A percentile compares a stretch with the other conserved stretches of the same genome.
These are phyloP conservation scores for Annulohypoxylon nitens DNA, from an alignment of 495 filamentous ascomycete species.

Conservation along the genomic window DNA sequence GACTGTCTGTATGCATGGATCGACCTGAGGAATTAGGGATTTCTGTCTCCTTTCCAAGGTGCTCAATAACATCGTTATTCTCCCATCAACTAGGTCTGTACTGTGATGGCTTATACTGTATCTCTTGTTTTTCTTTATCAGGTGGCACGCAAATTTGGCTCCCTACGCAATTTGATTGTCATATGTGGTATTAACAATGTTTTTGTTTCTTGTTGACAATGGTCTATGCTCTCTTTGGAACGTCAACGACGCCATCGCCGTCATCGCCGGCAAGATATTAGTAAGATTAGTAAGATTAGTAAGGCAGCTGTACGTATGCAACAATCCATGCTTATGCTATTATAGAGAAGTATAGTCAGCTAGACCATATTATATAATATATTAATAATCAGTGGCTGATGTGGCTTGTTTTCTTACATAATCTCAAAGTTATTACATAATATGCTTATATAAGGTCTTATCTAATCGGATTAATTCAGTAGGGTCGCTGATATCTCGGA, in stretches of 20 bases:
- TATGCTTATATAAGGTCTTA: not conserved
- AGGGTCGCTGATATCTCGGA: constrained; percentile 23
- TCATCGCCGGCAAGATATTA: not conserved
- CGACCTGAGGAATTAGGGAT: too few species aligned
- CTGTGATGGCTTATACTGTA: too few species aligned
- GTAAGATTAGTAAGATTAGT: not conserved
- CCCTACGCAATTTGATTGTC: not conserved
- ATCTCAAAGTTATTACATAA: not conserved
- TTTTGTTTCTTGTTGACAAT: not conserved
- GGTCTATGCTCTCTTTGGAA: not conserved
- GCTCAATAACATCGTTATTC: too few species aligned
- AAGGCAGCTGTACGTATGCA: constrained; percentile 3
- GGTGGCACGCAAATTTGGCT: not conserved
- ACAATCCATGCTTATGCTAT: not conserved
- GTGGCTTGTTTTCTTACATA: constrained; percentile 5
- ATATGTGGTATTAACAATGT: not conserved
- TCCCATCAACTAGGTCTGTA: too few species aligned
- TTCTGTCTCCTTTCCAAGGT: too few species aligned
- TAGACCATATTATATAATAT: not conserved
- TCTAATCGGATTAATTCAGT: constrained; percentile 44
- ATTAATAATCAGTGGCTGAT: not conserved
- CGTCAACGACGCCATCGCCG: not conserved
- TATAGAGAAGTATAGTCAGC: constrained; percentile 9
- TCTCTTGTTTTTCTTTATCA: too few species aligned
- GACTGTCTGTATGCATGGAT: not conserved